Evolutionary conservation across 208 protist genomes (phyloP).

Genomic region (Leishmania arabica): DNA sequence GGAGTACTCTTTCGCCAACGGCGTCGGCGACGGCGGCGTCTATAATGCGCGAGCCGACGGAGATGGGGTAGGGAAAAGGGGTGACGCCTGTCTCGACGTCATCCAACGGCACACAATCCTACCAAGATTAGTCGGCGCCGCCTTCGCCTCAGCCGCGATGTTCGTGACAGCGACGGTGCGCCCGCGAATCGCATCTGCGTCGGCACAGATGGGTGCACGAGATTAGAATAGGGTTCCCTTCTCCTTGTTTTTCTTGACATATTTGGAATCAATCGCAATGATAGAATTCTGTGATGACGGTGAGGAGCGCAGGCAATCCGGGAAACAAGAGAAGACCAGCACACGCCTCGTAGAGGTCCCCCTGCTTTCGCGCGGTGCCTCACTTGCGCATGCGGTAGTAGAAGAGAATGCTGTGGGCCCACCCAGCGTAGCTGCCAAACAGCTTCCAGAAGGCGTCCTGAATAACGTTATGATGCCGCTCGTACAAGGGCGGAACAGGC

Average conservation of each 20-base stretch:
- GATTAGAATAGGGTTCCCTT: background rate
- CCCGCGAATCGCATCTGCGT: background rate
- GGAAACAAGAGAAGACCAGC: background rate
- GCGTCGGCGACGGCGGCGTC: too few species aligned
- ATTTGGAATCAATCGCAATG: background rate
- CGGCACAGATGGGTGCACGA: background rate
- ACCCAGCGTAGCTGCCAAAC: constrained; percentile 72
- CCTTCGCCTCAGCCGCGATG: background rate
- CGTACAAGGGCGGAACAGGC: constrained; percentile 32
- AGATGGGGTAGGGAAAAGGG: too few species aligned
- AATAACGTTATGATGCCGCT: constrained; percentile 74
- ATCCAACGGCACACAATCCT: background rate
- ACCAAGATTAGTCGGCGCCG: background rate
- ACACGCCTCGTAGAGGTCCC: background rate
- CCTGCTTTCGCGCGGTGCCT: background rate
- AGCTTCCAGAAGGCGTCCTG: constrained; percentile 57
- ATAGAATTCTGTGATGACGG: background rate
- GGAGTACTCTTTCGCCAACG: too few species aligned
- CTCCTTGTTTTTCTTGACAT: background rate
- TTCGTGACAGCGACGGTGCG: too few species aligned
- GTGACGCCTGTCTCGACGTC: too few species aligned
- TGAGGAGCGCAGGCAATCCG: background rate
- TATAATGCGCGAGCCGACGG: too few species aligned
- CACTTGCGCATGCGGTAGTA: constrained; percentile 48
- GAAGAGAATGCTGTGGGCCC: constrained; percentile 82